Evolutionary conservation across 345 rosid genomes (phyloP).

Genomic region (Mallotus nudiflorus): DNA sequence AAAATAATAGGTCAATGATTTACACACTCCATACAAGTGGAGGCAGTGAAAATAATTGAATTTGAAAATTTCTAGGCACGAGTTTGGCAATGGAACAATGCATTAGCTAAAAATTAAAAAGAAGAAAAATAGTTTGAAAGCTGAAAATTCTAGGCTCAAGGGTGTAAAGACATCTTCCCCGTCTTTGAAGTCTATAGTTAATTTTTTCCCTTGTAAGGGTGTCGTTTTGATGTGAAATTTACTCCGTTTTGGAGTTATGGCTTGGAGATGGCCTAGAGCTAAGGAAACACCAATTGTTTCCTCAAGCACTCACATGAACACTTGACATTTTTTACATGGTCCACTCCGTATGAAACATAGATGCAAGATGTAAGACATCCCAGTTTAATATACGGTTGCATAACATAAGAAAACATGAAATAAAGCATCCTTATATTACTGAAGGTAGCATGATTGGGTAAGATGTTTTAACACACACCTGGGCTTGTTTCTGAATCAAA

Average conservation of each 20-base stretch:
- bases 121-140: too few species aligned
- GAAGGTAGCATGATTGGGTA: not conserved
- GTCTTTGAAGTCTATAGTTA: not conserved
- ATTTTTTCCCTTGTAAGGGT: not conserved
- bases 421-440: not conserved
- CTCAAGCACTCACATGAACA: not conserved
- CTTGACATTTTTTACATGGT: not conserved
- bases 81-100: too few species aligned
- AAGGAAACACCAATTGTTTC: too few species aligned
- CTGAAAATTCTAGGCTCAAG: too few species aligned
- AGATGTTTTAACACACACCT: constrained; percentile 49
- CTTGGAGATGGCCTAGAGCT: too few species aligned
- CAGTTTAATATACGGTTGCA: not conserved
- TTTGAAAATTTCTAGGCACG: too few species aligned
- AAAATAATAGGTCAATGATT: too few species aligned
- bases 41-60: not conserved
- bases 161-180: too few species aligned
- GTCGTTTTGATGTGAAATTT: too few species aligned
- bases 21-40: too few species aligned
- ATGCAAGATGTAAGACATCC: not conserved
- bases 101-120: too few species aligned
- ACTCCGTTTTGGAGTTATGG: too few species aligned
- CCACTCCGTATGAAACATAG: not conserved
- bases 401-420: not conserved
- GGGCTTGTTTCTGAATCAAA: constrained; percentile 95